Conservation (phyloP, 306 rosid genomes). For the Cicer chorassanicum region DNA sequence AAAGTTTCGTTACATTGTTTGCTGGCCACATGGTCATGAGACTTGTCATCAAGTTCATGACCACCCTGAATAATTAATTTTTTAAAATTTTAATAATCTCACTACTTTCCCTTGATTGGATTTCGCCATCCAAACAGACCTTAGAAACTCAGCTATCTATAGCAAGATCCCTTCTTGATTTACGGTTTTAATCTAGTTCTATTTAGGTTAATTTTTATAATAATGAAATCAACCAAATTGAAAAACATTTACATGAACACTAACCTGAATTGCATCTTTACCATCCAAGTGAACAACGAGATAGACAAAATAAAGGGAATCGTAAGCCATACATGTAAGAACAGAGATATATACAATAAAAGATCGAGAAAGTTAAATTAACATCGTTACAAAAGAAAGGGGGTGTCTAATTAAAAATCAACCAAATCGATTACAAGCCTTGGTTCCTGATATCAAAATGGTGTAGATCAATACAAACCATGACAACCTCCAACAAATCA, state of each 20-base stretch:
- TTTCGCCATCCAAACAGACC: background rate
- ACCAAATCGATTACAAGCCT: conserved; percentile 23
- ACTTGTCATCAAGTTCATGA: background rate
- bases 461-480: conserved; percentile 26
- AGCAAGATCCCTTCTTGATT: background rate
- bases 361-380: background rate
- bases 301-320: too few species aligned
- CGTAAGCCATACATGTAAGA: background rate
- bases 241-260: background rate
- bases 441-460: conserved; percentile 13
- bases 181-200: background rate
- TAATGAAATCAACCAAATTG: background rate
- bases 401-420: conserved; percentile 23
- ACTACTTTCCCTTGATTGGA: background rate
- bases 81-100: background rate
- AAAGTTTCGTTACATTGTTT: background rate
- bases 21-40: conserved; percentile 13
- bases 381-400: conserved; percentile 23
- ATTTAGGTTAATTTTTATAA: background rate
- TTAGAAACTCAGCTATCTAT: background rate
- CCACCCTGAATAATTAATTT: background rate
- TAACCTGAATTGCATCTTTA: background rate
- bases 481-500: background rate
- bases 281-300: background rate
- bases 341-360: background rate